Evolutionary conservation across 805 yeast species (phyloP).

Genomic region (Suhomyces canberraensis): DNA sequence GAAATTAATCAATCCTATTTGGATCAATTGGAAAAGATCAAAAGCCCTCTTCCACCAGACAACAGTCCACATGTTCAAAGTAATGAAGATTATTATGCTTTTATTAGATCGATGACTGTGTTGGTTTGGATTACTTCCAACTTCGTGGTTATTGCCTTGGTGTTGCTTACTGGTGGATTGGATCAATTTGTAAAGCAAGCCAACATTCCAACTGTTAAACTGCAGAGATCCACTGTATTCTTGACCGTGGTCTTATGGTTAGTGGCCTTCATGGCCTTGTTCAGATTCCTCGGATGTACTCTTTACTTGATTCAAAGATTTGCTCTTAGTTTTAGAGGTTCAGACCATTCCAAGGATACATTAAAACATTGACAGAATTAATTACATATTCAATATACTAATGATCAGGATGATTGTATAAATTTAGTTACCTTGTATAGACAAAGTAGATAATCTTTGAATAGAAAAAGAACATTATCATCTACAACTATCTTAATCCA

Average conservation of each 20-base stretch:
- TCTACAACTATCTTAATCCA: too few species aligned
- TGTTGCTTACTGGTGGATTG: constrained; percentile 43
- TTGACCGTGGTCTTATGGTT: constrained; percentile 57
- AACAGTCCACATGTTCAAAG: constrained; percentile 23
- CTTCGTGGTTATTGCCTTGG: constrained; percentile 40
- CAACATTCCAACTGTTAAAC: not conserved
- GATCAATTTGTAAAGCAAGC: constrained; percentile 32
- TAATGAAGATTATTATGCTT: constrained; percentile 47
- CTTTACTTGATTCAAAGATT: constrained; percentile 43
- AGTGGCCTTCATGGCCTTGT: constrained; percentile 58
- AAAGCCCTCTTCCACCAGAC: constrained; percentile 37
- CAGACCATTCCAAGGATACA: constrained; percentile 1
- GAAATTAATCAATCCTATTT: constrained; percentile 54
- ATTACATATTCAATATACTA: not conserved
- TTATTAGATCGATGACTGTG: constrained; percentile 44
- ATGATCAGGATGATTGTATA: too few species aligned
- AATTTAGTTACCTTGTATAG: too few species aligned
- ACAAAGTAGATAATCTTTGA: not conserved
- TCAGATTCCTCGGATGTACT: constrained; percentile 54
- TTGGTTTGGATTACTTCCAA: constrained; percentile 45
- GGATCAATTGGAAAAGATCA: constrained; percentile 51
- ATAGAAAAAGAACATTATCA: too few species aligned
- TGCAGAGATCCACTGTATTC: constrained; percentile 36
- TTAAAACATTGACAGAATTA: not conserved
- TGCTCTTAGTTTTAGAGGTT: constrained; percentile 21